Evolutionary conservation across 192 early-diverging fungal genomes (phyloP).

Genomic region (Coemansia sp.): DNA sequence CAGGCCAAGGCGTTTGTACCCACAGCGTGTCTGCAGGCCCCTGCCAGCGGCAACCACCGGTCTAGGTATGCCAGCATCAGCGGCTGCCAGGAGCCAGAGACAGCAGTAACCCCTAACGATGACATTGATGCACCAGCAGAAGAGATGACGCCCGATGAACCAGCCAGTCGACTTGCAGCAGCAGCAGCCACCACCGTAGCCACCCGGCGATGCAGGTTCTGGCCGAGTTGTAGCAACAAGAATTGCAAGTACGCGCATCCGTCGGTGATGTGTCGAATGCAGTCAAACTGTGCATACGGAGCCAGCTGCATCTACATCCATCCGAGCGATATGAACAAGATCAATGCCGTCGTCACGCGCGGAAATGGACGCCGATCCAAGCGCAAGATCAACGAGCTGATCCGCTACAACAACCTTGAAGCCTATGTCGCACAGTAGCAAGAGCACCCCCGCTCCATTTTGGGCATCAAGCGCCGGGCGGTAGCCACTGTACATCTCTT

Average conservation of each 20-base stretch:
- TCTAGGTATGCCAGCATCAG: too few species aligned
- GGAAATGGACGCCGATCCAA: constrained; percentile 21
- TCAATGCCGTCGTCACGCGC: constrained; percentile 38
- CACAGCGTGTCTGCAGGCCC: too few species aligned
- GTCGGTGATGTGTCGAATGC: constrained; percentile 23
- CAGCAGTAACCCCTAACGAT: not conserved
- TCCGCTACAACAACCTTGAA: constrained; percentile 41
- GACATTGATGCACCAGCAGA: constrained; percentile 1
- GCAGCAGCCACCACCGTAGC: not conserved
- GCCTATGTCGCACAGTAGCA: constrained; percentile 7
- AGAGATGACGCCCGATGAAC: not conserved
- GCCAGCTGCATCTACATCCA: constrained; percentile 47
- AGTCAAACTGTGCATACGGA: constrained; percentile 39
- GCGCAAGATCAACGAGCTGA: constrained; percentile 36
- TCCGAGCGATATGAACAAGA: constrained; percentile 36
- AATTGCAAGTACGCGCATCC: constrained; percentile 55
- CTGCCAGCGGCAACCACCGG: too few species aligned
- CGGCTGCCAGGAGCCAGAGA: constrained; percentile 3
- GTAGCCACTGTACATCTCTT: not conserved
- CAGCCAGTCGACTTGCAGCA: not conserved
- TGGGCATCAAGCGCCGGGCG: not conserved
- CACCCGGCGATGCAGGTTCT: constrained; percentile 51
- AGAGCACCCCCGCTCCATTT: constrained; percentile 2
- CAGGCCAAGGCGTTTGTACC: too few species aligned
- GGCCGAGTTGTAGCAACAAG: constrained; percentile 52